These are phyloP conservation scores for Claviceps cyperi DNA, from an alignment of 2,329 filamentous ascomycete genomes.

Conservation along the genomic window DNA sequence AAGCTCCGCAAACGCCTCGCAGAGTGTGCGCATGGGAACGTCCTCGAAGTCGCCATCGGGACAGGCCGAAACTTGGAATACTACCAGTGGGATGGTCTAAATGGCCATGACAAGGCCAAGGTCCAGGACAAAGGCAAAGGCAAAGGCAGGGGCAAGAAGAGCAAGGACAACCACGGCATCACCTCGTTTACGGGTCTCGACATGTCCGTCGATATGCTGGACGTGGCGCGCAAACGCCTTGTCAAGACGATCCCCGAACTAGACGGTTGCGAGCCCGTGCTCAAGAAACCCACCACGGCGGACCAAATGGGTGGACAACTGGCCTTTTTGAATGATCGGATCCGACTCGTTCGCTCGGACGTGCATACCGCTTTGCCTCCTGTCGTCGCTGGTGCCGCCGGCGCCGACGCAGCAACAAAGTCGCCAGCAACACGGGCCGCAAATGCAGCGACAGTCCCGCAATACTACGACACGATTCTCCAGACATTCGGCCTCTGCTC, in stretches of 20 bases:
- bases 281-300: constrained; percentile 19
- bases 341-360: constrained; percentile 35
- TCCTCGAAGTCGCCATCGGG: constrained; percentile 48
- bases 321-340: constrained; percentile 24
- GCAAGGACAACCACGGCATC: constrained; percentile 16
- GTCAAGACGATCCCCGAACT: constrained; percentile 27
- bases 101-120: not conserved
- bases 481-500: constrained; percentile 53
- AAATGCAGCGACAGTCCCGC: too few species aligned
- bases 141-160: too few species aligned
- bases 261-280: constrained; percentile 16
- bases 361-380: constrained; percentile 28
- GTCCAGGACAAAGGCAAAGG: not conserved
- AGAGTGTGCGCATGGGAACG: constrained; percentile 34
- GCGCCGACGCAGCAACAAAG: not conserved
- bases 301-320: constrained; percentile 22
- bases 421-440: too few species aligned
- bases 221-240: constrained; percentile 40
- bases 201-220: constrained; percentile 45
- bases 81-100: constrained; percentile 39
- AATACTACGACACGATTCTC: constrained; percentile 44
- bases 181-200: constrained; percentile 48
- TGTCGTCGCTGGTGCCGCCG: constrained; percentile 12
- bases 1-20: constrained; percentile 35
- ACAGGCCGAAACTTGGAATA: constrained; percentile 46